phyloP scores from a whole-genome alignment of 192 early-diverging fungal genomes.

The Chytriomyces confervae region DNA sequence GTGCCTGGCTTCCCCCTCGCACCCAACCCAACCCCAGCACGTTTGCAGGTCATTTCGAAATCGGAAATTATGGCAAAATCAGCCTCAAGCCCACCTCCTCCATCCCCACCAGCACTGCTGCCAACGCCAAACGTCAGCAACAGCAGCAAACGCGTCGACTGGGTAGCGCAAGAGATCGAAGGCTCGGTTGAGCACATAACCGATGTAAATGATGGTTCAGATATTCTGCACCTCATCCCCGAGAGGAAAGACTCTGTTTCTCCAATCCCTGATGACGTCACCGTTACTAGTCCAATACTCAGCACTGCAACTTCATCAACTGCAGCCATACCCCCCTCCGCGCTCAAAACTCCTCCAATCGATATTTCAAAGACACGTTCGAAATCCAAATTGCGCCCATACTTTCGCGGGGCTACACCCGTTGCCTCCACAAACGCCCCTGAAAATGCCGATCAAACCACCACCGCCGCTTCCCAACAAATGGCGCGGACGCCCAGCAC shows the following conservation, averaged over 20 bases:
- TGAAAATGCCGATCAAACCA: neutral
- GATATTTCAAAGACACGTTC: neutral
- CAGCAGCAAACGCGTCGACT: neutral
- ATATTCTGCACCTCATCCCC: too few relatives aligned
- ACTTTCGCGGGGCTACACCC: neutral
- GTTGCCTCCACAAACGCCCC: neutral
- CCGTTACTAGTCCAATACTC: too few relatives aligned
- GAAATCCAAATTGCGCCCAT: neutral
- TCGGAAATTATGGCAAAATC: neutral
- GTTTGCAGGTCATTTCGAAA: neutral
- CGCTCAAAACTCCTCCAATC: neutral
- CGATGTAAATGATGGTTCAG: too few relatives aligned
- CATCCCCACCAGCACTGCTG: neutral
- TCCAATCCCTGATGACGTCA: too few relatives aligned
- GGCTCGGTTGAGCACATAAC: neutral
- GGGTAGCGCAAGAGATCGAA: neutral
- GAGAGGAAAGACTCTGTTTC: too few relatives aligned
- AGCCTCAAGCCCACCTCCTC: neutral
- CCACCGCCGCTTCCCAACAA: neutral
- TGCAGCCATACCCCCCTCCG: neutral
- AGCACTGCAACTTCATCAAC: too few relatives aligned
- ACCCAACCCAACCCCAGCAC: neutral
- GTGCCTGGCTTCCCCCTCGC: neutral
- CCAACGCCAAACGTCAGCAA: neutral
- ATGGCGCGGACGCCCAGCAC: too few relatives aligned